These are phyloP conservation scores for Rhizopus sp. DNA, from an alignment of 371 early-diverging fungal genomes.

Conservation along the genomic window DNA sequence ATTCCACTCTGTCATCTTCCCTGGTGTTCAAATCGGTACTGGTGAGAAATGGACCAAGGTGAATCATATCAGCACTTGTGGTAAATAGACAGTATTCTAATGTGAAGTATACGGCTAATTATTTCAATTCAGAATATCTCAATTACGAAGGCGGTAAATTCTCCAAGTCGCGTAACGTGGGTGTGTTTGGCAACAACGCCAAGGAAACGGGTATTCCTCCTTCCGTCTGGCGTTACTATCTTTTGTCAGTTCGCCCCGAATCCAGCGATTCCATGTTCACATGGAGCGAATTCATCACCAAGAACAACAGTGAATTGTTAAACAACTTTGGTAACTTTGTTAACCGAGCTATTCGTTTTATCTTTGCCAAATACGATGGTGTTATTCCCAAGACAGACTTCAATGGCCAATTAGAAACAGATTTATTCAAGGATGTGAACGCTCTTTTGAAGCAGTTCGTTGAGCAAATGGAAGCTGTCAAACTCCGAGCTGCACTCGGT, in stretches of 20 bases:
- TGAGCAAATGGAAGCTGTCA: slow-evolving; percentile 81
- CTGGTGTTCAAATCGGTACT: slow-evolving; percentile 88
- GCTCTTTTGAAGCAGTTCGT: slow-evolving; percentile 76
- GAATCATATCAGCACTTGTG: slow-evolving; percentile 94
- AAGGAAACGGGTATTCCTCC: slow-evolving; percentile 90
- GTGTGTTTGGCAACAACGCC: slow-evolving; percentile 99
- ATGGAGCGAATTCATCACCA: slow-evolving; percentile 93
- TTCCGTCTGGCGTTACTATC: slow-evolving; percentile 99
- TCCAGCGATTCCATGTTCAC: slow-evolving; percentile 94
- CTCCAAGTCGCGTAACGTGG: slow-evolving; percentile 96
- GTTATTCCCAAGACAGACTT: slow-evolving; percentile 67
- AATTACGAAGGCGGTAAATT: slow-evolving; percentile 99
- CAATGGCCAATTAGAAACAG: slow-evolving; percentile 52
- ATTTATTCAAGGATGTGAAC: slow-evolving; percentile 85
- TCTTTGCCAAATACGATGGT: slow-evolving; percentile 83
- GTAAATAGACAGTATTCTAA: slow-evolving; percentile 36
- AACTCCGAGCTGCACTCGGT: slow-evolving; percentile 84
- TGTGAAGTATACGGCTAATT: neutral
- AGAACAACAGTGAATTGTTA: slow-evolving; percentile 96
- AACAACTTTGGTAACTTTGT: slow-evolving; percentile 99
- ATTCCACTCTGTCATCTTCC: slow-evolving; percentile 99
- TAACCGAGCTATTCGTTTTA: slow-evolving; percentile 97
- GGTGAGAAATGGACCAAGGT: slow-evolving; percentile 90
- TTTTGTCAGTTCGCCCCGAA: slow-evolving; percentile 98
- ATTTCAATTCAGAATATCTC: slow-evolving; percentile 81